A percentile compares a stretch with the other conserved stretches of the same genome.
Conservation (phyloP, 306 rosid genomes). For the Vachellia collinsii region DNA sequence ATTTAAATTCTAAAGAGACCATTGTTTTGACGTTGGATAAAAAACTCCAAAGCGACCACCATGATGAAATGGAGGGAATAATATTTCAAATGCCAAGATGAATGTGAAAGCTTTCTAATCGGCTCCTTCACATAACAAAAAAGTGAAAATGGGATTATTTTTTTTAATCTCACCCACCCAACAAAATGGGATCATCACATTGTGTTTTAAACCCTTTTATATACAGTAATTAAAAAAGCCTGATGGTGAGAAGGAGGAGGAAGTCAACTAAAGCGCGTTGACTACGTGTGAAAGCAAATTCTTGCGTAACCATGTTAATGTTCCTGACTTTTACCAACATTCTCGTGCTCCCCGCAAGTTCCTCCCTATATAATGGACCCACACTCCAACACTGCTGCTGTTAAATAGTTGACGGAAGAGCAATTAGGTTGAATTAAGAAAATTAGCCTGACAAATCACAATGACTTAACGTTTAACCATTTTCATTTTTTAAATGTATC, state of each 20-base stretch:
- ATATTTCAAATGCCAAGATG: background rate
- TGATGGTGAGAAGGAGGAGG: background rate
- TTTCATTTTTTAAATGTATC: too few species aligned
- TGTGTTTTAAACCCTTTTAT: too few species aligned
- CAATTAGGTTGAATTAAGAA: too few species aligned
- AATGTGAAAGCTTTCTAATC: background rate
- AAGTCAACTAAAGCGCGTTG: conserved; percentile 2
- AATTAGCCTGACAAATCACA: too few species aligned
- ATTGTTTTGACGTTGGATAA: background rate
- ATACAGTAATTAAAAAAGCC: too few species aligned
- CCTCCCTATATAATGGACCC: conserved; percentile 36
- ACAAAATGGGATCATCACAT: too few species aligned
- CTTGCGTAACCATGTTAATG: background rate
- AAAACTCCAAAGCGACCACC: background rate
- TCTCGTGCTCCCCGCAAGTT: conserved; percentile 36
- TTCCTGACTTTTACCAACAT: conserved; percentile 7
- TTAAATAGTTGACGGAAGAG: too few species aligned
- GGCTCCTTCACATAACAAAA: background rate
- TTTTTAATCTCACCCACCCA: too few species aligned
- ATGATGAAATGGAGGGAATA: background rate
- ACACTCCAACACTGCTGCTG: background rate
- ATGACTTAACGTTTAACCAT: too few species aligned
- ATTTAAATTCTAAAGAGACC: background rate
- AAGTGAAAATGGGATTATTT: background rate
- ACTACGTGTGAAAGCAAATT: background rate